Evolutionary conservation across 2,329 filamentous ascomycete species (phyloP).

Genomic region (Trichoderma oligosporum): DNA sequence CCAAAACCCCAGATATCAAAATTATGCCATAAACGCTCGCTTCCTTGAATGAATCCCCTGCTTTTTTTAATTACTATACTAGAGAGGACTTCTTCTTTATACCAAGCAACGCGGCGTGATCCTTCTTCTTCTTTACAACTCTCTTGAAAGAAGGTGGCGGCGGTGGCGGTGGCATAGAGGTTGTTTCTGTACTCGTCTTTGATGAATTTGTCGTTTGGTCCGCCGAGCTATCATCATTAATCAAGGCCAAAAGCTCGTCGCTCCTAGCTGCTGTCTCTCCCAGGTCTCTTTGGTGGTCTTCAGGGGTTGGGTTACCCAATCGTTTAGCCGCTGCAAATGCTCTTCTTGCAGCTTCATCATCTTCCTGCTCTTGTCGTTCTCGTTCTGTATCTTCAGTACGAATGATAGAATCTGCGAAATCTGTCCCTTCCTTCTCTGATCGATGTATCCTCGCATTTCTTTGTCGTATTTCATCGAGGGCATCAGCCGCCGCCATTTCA

Average conservation of each 20-base stretch:
- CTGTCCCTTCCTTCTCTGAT: slow-evolving; percentile 63
- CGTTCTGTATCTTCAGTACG: slow-evolving; percentile 56
- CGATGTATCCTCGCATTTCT: slow-evolving; percentile 84
- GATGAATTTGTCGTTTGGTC: slow-evolving; percentile 15
- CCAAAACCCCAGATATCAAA: neutral
- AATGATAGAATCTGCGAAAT: slow-evolving; percentile 54
- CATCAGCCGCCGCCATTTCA: slow-evolving; percentile 96
- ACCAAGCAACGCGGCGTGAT: slow-evolving; percentile 68
- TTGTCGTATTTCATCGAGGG: slow-evolving; percentile 88
- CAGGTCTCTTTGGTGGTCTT: neutral
- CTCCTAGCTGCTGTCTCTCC: slow-evolving; percentile 39
- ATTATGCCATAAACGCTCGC: neutral
- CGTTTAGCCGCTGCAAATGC: slow-evolving; percentile 68
- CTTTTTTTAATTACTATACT: slow-evolving; percentile 36
- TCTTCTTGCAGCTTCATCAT: slow-evolving; percentile 72
- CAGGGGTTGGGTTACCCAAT: slow-evolving; percentile 29
- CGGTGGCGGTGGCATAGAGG: slow-evolving; percentile 29
- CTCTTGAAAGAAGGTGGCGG: slow-evolving; percentile 66
- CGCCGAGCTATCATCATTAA: neutral
- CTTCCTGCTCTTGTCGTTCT: slow-evolving; percentile 69
- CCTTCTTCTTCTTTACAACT: slow-evolving; percentile 82
- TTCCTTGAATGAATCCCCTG: neutral
- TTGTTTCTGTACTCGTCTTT: slow-evolving; percentile 25
- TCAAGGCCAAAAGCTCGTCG: neutral
- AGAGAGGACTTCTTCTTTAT: slow-evolving; percentile 79